Percentiles rank a stretch among this genome's conserved stretches.
These are phyloP conservation scores for Fusarium udum DNA, from an alignment of 2,329 filamentous ascomycete species.

Conservation along the genomic window DNA sequence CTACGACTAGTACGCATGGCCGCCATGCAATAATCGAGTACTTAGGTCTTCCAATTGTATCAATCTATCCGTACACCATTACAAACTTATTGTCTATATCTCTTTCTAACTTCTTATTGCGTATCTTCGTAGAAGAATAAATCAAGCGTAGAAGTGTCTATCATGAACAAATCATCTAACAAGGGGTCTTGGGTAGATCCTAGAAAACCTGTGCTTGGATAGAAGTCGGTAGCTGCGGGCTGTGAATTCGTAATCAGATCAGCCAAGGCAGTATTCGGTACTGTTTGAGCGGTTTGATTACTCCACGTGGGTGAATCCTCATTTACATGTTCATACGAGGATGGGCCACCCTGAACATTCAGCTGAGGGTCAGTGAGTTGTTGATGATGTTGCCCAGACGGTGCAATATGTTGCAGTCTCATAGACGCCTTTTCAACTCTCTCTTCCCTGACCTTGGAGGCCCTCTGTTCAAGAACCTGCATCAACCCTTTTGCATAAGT, in stretches of 20 bases:
- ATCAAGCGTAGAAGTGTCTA: not conserved
- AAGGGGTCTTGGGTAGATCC: not conserved
- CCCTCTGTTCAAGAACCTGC: slow-evolving; percentile 3
- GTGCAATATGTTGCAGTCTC: not conserved
- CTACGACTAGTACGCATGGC: not conserved
- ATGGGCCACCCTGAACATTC: not conserved
- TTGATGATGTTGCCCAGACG: not conserved
- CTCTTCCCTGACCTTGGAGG: not conserved
- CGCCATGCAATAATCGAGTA: not conserved
- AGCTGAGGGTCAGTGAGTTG: not conserved
- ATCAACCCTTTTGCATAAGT: not conserved
- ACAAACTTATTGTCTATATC: not conserved
- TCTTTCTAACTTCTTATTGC: not conserved
- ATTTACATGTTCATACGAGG: not conserved
- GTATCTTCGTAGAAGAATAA: not conserved
- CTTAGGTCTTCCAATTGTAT: too few relatives aligned
- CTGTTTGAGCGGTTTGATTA: accelerated
- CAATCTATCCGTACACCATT: not conserved
- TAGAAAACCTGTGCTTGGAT: not conserved
- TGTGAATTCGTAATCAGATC: not conserved
- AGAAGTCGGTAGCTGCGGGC: accelerated
- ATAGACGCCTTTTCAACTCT: not conserved
- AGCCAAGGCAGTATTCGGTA: too few relatives aligned
- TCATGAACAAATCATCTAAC: not conserved
- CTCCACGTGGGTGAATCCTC: not conserved